phyloP scores from a whole-genome alignment of 2,329 filamentous ascomycete species.

The Alternaria conjuncta region DNA sequence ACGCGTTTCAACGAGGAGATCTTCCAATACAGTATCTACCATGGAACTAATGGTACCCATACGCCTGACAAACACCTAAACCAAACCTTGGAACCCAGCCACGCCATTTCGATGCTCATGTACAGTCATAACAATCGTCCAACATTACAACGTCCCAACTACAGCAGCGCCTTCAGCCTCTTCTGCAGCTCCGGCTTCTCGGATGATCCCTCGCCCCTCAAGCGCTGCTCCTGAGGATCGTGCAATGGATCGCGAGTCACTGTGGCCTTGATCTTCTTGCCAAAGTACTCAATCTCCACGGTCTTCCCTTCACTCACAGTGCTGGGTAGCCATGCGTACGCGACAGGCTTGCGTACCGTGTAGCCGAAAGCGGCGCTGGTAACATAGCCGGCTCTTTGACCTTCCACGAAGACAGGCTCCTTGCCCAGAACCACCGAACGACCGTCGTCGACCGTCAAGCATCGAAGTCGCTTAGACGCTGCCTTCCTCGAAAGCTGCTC shows the following conservation, averaged over 20 bases:
- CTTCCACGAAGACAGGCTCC: slow-evolving; percentile 63
- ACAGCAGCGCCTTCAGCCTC: slow-evolving; percentile 31
- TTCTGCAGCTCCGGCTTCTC: slow-evolving; percentile 27
- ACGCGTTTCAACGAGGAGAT: not conserved
- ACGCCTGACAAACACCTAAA: not conserved
- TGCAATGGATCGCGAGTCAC: slow-evolving; percentile 60
- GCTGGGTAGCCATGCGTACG: slow-evolving; percentile 64
- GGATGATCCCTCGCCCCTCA: slow-evolving; percentile 36
- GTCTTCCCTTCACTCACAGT: slow-evolving; percentile 54
- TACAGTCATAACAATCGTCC: slow-evolving; percentile 19
- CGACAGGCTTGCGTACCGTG: slow-evolving; percentile 64
- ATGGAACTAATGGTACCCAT: not conserved
- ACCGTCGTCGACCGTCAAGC: slow-evolving; percentile 63
- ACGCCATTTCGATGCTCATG: slow-evolving; percentile 9
- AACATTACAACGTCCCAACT: slow-evolving; percentile 9
- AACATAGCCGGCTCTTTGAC: slow-evolving; percentile 61
- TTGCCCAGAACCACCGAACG: slow-evolving; percentile 66
- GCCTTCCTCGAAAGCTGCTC: slow-evolving; percentile 50
- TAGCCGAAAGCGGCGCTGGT: slow-evolving; percentile 68
- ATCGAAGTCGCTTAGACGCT: slow-evolving; percentile 51
- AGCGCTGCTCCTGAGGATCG: slow-evolving; percentile 50
- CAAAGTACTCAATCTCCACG: slow-evolving; percentile 69
- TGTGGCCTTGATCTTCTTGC: slow-evolving; percentile 60
- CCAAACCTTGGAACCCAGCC: not conserved
- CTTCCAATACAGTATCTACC: not conserved